These are phyloP conservation scores for Rhytidiadelphus loreus DNA, from an alignment of 225 moss, liverwort and hornwort genomes.

Conservation along the genomic window DNA sequence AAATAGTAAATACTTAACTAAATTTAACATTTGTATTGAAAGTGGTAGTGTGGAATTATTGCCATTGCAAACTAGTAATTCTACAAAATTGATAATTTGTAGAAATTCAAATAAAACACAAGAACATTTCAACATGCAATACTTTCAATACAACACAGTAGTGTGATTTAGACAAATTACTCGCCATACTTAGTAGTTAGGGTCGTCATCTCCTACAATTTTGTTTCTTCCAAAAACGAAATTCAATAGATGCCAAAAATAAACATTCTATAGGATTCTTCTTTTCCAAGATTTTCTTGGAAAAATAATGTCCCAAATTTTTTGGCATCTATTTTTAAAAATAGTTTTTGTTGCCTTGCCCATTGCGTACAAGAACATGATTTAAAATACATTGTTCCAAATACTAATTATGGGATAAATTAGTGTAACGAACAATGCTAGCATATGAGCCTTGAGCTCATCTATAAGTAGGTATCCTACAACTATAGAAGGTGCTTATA, in stretches of 20 bases:
- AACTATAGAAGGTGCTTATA: not conserved
- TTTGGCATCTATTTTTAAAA: not conserved
- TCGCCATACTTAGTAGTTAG: not conserved
- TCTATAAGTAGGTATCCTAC: not conserved
- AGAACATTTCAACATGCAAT: not conserved
- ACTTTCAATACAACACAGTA: not conserved
- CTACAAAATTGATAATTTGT: not conserved
- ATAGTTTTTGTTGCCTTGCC: not conserved
- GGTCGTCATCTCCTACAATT: fast-evolving
- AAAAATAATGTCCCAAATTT: not conserved
- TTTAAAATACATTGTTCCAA: not conserved
- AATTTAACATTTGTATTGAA: not conserved
- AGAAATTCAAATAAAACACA: not conserved
- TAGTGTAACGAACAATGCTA: not conserved
- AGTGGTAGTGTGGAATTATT: too few species aligned
- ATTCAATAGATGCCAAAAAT: not conserved
- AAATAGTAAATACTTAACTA: not conserved
- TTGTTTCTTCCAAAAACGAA: not conserved
- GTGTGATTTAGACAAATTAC: not conserved
- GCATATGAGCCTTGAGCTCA: not conserved
- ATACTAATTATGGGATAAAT: not conserved
- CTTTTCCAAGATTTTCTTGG: not conserved
- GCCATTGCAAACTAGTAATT: too few species aligned
- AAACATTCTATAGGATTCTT: not conserved
- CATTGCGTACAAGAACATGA: fast-evolving